Conservation (phyloP, 768 basidiomycete genomes). For the Suillus decipiens region DNA sequence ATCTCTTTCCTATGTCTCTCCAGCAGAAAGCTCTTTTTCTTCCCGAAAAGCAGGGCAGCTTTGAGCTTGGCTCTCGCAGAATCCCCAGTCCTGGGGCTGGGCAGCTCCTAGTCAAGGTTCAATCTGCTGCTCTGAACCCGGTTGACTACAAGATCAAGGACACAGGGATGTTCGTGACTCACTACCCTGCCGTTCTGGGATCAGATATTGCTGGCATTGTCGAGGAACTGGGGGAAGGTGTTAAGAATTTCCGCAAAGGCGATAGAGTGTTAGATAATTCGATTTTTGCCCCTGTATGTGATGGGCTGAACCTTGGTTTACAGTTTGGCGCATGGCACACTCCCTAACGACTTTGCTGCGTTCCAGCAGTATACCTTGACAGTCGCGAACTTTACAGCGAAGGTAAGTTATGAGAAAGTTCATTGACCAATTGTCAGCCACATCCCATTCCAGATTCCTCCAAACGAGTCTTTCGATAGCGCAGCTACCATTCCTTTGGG, state of each 20-base stretch:
- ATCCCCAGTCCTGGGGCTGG: constrained; percentile 38
- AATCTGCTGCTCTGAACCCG: constrained; percentile 47
- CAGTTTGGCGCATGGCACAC: not conserved
- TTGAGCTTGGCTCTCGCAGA: constrained; percentile 29
- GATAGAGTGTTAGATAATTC: not conserved
- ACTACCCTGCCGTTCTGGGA: constrained; percentile 39
- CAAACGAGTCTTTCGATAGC: constrained; percentile 43
- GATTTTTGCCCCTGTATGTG: not conserved
- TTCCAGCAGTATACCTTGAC: constrained; percentile 45
- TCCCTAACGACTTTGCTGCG: constrained; percentile 26
- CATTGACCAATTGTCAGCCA: not conserved
- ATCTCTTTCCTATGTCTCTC: constrained; percentile 22
- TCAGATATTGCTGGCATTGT: constrained; percentile 41
- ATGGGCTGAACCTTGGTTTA: too few species aligned
- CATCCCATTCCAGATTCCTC: constrained; percentile 40
- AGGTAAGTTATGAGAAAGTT: constrained; percentile 26
- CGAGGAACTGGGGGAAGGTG: constrained; percentile 40
- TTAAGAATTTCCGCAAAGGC: constrained; percentile 21
- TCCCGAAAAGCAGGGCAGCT: constrained; percentile 28
- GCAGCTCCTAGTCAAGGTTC: constrained; percentile 44
- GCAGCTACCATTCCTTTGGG: constrained; percentile 49
- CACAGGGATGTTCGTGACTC: constrained; percentile 31
- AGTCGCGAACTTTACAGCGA: constrained; percentile 36
- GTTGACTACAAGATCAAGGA: constrained; percentile 42
- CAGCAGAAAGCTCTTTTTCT: constrained; percentile 33